phyloP scores from a whole-genome alignment of 2,329 filamentous ascomycete genomes.

The Monosporascus sp. region DNA sequence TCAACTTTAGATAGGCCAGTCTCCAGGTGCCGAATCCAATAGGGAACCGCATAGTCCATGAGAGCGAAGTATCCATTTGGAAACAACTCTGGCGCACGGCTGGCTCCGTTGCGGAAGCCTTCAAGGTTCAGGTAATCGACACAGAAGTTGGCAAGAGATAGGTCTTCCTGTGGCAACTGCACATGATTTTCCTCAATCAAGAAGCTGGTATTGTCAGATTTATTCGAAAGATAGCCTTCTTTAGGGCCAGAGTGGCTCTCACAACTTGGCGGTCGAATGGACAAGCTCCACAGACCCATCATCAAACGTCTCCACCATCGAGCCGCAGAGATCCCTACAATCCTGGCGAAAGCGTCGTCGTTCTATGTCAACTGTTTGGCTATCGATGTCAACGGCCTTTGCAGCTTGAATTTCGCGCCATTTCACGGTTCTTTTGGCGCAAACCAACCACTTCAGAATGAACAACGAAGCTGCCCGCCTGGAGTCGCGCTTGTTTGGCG shows the following conservation, averaged over 20 bases:
- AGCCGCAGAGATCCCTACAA: constrained; percentile 31
- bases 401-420: too few relatives aligned
- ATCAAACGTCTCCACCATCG: constrained; percentile 19
- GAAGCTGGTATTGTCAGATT: background rate
- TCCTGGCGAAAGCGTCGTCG: constrained; percentile 17
- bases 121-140: constrained; percentile 11
- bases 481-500: too few relatives aligned
- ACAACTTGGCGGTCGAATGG: constrained; percentile 29
- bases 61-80: constrained; percentile 3
- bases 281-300: constrained; percentile 29
- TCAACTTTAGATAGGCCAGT: background rate
- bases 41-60: constrained; percentile 7
- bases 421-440: too few relatives aligned
- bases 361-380: too few relatives aligned
- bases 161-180: constrained; percentile 7
- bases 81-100: background rate
- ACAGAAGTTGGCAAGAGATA: constrained; percentile 11
- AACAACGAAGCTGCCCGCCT: too few relatives aligned
- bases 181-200: constrained; percentile 6
- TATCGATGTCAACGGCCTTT: too few relatives aligned
- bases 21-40: constrained; percentile 5
- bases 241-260: background rate
- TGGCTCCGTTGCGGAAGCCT: background rate
- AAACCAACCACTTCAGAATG: too few relatives aligned
- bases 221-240: constrained; percentile 12